Conservation (phyloP, 352 stramenopile species). For the Albugo candida region DNA sequence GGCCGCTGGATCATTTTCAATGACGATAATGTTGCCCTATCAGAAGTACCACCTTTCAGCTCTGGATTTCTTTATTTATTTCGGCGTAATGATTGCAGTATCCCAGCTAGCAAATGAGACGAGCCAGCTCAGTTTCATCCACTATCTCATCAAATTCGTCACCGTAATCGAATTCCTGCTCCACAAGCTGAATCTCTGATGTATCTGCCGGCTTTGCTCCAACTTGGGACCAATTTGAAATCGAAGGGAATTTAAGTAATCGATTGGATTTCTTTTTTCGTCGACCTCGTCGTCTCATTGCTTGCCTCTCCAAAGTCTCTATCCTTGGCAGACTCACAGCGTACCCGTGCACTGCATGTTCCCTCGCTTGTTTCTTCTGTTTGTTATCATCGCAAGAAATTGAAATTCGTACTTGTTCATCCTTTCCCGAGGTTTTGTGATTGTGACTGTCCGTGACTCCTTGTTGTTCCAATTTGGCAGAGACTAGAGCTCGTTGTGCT, state of each 20-base stretch:
- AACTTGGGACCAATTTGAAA: not conserved
- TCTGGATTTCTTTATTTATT: slow-evolving; percentile 95
- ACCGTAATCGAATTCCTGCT: slow-evolving; percentile 40
- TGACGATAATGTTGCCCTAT: slow-evolving; percentile 95
- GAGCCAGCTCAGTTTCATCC: slow-evolving; percentile 34
- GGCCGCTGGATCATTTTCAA: slow-evolving; percentile 98
- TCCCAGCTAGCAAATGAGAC: slow-evolving; percentile 23
- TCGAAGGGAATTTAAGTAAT: not conserved
- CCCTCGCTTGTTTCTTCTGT: not conserved
- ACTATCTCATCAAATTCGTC: slow-evolving; percentile 71
- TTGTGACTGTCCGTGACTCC: not conserved
- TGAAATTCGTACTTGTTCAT: not conserved
- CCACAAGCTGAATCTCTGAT: slow-evolving; percentile 8
- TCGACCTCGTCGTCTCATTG: not conserved
- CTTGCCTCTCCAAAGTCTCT: not conserved
- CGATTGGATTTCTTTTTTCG: not conserved
- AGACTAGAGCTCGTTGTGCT: not conserved
- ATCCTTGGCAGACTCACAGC: not conserved
- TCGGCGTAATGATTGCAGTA: slow-evolving; percentile 21
- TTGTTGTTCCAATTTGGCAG: not conserved
- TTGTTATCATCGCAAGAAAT: not conserved
- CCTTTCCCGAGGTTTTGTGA: not conserved
- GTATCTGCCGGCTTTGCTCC: not conserved
- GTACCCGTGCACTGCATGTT: not conserved
- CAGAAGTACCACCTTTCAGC: slow-evolving; percentile 83